Evolutionary conservation across 2,329 filamentous ascomycete genomes (phyloP).

Genomic region (Fusarium tricinctum): DNA sequence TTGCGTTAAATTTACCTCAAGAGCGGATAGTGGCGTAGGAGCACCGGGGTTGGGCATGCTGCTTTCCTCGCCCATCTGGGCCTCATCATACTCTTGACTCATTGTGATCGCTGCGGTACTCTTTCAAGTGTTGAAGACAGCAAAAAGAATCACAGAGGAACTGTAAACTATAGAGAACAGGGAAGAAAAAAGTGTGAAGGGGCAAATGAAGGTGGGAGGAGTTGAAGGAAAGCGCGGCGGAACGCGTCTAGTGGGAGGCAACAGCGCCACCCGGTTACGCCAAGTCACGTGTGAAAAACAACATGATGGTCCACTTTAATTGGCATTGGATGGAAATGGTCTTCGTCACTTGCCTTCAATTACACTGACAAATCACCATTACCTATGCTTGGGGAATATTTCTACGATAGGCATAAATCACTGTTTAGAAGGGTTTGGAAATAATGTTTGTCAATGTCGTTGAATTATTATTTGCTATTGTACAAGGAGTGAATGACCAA

Average conservation of each 20-base stretch:
- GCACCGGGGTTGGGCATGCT: slow-evolving; percentile 86
- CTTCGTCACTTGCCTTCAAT: not conserved
- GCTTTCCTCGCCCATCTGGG: slow-evolving; percentile 76
- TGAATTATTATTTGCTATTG: slow-evolving; percentile 36
- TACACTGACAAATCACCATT: not conserved
- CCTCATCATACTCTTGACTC: slow-evolving; percentile 74
- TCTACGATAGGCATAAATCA: not conserved
- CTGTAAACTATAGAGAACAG: not conserved
- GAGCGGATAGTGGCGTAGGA: slow-evolving; percentile 86
- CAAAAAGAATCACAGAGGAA: not conserved
- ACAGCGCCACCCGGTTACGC: slow-evolving; percentile 51
- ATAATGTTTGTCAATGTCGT: slow-evolving; percentile 1
- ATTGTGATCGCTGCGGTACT: slow-evolving; percentile 51
- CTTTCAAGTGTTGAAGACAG: not conserved
- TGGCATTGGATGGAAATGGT: not conserved
- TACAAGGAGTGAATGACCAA: slow-evolving; percentile 42
- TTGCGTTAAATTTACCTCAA: slow-evolving; percentile 77
- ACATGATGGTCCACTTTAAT: not conserved
- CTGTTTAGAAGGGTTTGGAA: not conserved
- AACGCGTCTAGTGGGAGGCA: slow-evolving; percentile 55
- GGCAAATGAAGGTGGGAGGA: slow-evolving; percentile 37
- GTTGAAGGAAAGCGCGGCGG: slow-evolving; percentile 50
- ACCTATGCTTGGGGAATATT: not conserved
- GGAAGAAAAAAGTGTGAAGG: slow-evolving; percentile 26
- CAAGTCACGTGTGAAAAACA: slow-evolving; percentile 54